Base-by-base conservation (phyloP, 192 early-diverging fungal genomes). In the Kappamyces sp. region DNA sequence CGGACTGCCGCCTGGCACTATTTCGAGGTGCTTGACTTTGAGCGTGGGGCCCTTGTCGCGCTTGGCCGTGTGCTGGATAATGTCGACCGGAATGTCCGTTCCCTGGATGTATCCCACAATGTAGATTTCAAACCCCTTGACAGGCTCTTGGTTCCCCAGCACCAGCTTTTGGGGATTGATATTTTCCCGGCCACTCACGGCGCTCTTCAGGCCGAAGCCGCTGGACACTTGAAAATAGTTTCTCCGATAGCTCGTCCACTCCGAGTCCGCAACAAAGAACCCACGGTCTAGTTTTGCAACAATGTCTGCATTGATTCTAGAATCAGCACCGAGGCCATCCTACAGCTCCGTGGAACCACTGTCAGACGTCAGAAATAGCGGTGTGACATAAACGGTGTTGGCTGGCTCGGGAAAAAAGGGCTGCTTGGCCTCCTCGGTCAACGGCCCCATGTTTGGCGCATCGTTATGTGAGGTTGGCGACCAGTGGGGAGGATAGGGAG, bases 191-290 rank as follows among this genome's bases (percentile, higher is more conserved):
- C 45, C 45, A n/a, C 39, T 38, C 31, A 76, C n/a, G 70, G 40
- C 54, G 15, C 39, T 22, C 5, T 15, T 42, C 4, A 58, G 60
- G 4, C 83, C 70, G 65, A 91, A 90, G 2, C 83, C 69, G 2
- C 78, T 73, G 22, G 81, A 86, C n/a, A 98, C 78, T 59, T 98
- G 93, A 51, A 94, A 96, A 69, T 98, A 98, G 67, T 98, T 98
- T 59, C 94, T 83, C 3, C 94, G 83, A 65, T 98, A 98, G 60
- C 94, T 96, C 1, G 94, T 94, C 94, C 94, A 98, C 62, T 93
- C 89, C 49, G 76, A 78, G 43, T 86, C 86, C 1, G 93, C 85
- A 43, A 94, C 68, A 57, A 98, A 98, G 68, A 96, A 98, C 9
- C 94, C 94, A 37, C 91, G 86, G 70, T 98, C 94, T 41, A 98